These are phyloP conservation scores for Elaeis oleifera DNA, from an alignment of 202 grass and related monocot species.

Conservation along the genomic window DNA sequence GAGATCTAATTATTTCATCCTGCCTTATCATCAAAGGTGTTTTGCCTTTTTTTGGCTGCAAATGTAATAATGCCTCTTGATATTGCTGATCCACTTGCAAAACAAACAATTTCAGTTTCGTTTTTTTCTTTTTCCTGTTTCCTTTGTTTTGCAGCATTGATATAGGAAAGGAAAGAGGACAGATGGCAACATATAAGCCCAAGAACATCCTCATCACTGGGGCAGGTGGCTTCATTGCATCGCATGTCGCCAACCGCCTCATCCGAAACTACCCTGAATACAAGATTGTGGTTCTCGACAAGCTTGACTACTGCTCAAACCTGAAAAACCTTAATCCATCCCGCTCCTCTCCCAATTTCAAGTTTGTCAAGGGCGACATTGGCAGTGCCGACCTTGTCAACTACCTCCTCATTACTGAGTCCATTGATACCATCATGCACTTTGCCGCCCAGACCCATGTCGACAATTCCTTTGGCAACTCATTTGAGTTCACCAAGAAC, in stretches of 20 bases:
- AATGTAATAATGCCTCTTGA: too few relatives aligned
- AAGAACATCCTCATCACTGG: slow-evolving; percentile 1
- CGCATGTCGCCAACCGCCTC: slow-evolving; percentile 1
- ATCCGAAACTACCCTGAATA: background rate
- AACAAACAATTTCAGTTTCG: too few relatives aligned
- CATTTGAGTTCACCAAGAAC: slow-evolving; percentile 11
- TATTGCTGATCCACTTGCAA: too few relatives aligned
- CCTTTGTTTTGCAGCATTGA: too few relatives aligned
- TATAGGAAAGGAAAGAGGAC: too few relatives aligned
- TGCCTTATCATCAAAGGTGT: too few relatives aligned
- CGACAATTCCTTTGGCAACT: slow-evolving; percentile 3
- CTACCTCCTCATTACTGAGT: slow-evolving; percentile 4
- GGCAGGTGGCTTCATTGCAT: slow-evolving; percentile 1
- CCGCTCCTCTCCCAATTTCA: slow-evolving; percentile 3
- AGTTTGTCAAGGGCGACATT: slow-evolving; percentile 4
- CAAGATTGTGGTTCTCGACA: slow-evolving; percentile 7
- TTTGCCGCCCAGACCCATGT: slow-evolving; percentile 10
- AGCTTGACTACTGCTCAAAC: slow-evolving; percentile 7
- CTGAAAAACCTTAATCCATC: slow-evolving; percentile 2
- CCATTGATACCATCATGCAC: slow-evolving; percentile 9
- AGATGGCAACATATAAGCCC: background rate
- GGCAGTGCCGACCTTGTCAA: background rate
- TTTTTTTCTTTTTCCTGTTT: too few relatives aligned
- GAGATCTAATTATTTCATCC: too few relatives aligned
- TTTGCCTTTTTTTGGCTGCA: too few relatives aligned